phyloP scores from a whole-genome alignment of 1,139 yeast species.

The Geotrichum siamense region DNA sequence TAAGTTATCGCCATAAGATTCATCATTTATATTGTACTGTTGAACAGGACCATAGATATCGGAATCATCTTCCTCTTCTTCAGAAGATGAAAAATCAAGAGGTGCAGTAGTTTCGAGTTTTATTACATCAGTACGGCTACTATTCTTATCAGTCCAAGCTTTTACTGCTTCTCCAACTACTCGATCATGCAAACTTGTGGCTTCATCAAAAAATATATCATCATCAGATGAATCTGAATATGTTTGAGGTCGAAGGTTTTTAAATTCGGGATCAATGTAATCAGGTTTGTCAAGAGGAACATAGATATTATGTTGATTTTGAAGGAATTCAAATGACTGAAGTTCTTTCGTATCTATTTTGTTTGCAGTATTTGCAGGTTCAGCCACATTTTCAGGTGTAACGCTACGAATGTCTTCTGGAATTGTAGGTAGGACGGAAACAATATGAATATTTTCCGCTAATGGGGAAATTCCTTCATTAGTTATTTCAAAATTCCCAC shows the following conservation, averaged over 20 bases:
- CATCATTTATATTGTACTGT: constrained; percentile 6
- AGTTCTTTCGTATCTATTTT: too few species aligned
- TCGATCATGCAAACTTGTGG: constrained; percentile 3
- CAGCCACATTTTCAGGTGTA: too few species aligned
- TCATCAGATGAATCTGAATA: not conserved
- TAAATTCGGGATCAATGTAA: not conserved
- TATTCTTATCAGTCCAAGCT: constrained; percentile 19
- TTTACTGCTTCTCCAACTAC: constrained; percentile 15
- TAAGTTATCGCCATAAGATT: not conserved
- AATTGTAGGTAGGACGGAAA: too few species aligned
- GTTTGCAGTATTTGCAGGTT: too few species aligned
- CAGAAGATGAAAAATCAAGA: constrained; percentile 19
- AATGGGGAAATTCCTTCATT: too few species aligned
- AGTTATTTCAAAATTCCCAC: too few species aligned
- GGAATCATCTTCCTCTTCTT: constrained; percentile 21
- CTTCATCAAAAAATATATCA: not conserved
- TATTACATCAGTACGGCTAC: constrained; percentile 17
- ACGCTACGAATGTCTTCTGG: too few species aligned
- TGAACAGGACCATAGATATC: constrained; percentile 17
- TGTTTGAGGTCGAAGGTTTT: not conserved
- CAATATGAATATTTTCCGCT: too few species aligned
- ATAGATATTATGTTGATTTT: too few species aligned
- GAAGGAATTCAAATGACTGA: too few species aligned
- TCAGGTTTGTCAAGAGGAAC: constrained; percentile 1
- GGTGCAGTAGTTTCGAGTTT: constrained; percentile 3